Base-by-base conservation (phyloP, 1,284 basidiomycete genomes). In the Phlebopus sp. region DNA sequence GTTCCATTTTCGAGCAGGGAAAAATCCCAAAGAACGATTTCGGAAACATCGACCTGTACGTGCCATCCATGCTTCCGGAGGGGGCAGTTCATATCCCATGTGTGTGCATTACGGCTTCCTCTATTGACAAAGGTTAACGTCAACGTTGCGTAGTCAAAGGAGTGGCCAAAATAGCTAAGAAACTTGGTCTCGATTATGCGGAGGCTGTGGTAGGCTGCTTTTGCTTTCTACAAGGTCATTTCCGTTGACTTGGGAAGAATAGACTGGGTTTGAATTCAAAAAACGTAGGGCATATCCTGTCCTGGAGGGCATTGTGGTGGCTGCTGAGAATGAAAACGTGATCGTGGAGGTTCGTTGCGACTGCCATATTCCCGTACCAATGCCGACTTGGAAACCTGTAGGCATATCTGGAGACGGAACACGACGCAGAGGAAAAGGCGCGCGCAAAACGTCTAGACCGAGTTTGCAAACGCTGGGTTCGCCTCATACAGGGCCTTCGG, bases 1-100 rank as follows among this genome's bases (percentile, higher is more conserved):
- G 48, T 46, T 13, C 30, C 47, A 44, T 48, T 55, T 44, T 47
- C 30, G 42, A 46, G 17, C 58, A 97, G 90, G 96, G 97, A 17
- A 83, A 82, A 63, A 82, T 99, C 32, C 94, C 94, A 4, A 95
- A 90, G 69, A 99, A 99, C 59, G 82, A 87, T 52, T 99, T 97
- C 65, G 97, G 97, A 17, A 98, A 98, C 65, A 90, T 99, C 54
- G 96, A 99, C 70, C 71, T 99, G 23, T 99, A 97, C 66, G 90
- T 91, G 5, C 89, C 92, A 19, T 86, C 89, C 1, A 99, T 99
- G 96, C 77, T 99, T 19, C 97, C 97, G 1, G 71, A 70, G 44
- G 96, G 96, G 13, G 92, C 83, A 3, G 86, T 77, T 1, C 92
- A 98, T 69, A 73, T 99, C 30, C 90, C 93, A 15, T 91, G 93